Percentiles rank a stretch among this genome's conserved stretches.
phyloP scores from a whole-genome alignment of 2,329 filamentous ascomycete species.

The Tympanopsis confertula region DNA sequence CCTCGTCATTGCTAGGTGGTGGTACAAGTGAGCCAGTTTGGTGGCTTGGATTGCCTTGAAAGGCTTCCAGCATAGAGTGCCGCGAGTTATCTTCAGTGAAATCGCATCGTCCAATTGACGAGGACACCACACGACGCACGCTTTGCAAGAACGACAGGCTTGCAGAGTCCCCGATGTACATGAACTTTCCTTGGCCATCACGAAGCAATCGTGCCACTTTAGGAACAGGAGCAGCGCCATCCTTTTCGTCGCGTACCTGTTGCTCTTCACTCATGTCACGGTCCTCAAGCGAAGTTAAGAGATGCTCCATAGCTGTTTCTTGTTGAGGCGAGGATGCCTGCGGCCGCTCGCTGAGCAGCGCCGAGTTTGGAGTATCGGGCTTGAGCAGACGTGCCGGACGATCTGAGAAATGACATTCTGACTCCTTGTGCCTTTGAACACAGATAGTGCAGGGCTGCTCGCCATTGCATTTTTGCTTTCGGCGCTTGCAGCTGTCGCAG shows the following conservation, averaged over 20 bases:
- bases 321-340: slow-evolving; percentile 7
- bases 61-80: slow-evolving; percentile 25
- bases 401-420: slow-evolving; percentile 25
- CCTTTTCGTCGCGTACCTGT: not conserved
- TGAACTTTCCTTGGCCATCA: slow-evolving; percentile 37
- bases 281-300: not conserved
- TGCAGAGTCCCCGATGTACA: slow-evolving; percentile 40
- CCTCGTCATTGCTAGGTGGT: slow-evolving; percentile 21
- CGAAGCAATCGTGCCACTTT: slow-evolving; percentile 31
- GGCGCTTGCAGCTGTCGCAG: slow-evolving; percentile 29
- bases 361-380: slow-evolving; percentile 13
- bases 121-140: slow-evolving; percentile 33
- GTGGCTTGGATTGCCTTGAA: not conserved
- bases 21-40: slow-evolving; percentile 11
- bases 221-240: slow-evolving; percentile 22
- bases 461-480: slow-evolving; percentile 39
- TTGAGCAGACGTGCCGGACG: slow-evolving; percentile 19
- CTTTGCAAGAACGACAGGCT: slow-evolving; percentile 39
- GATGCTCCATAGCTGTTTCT: slow-evolving; percentile 17
- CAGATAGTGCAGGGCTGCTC: slow-evolving; percentile 37
- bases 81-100: slow-evolving; percentile 25
- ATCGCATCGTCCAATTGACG: slow-evolving; percentile 26
- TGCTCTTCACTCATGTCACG: not conserved
- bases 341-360: slow-evolving; percentile 2
- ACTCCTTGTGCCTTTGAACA: slow-evolving; percentile 24